Percentiles rank a stretch among this genome's conserved stretches.
phyloP scores from a whole-genome alignment of 1,284 basidiomycete species.

The Ustilago loliicola region DNA sequence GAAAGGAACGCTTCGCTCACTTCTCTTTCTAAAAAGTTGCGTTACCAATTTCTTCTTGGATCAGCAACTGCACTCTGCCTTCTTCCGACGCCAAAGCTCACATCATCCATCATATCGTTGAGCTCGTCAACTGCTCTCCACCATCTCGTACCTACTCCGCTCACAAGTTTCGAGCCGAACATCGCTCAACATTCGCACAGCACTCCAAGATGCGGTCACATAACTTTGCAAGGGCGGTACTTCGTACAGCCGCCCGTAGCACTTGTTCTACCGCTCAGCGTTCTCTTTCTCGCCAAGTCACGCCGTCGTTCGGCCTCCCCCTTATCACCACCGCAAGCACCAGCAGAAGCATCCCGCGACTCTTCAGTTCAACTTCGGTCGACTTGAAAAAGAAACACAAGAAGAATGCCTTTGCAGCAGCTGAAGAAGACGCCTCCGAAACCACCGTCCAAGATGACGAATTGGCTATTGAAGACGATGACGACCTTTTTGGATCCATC shows the following conservation, averaged over 20 bases:
- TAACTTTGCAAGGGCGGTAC: conserved; percentile 29
- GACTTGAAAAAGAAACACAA: conserved; percentile 43
- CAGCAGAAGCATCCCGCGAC: background rate
- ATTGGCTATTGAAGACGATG: conserved; percentile 31
- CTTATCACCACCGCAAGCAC: background rate
- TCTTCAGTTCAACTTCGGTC: conserved; percentile 21
- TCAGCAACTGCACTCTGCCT: background rate
- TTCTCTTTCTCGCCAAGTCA: background rate
- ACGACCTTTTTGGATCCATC: conserved; percentile 34
- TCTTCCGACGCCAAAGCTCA: conserved; percentile 11
- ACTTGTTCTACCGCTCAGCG: background rate
- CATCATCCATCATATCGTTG: too few relatives aligned
- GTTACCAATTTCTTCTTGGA: conserved; percentile 25
- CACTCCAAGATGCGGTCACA: conserved; percentile 45
- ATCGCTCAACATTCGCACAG: too few relatives aligned
- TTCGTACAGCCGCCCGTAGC: conserved; percentile 21
- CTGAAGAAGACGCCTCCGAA: conserved; percentile 33
- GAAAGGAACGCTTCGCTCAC: background rate
- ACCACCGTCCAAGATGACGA: conserved; percentile 9
- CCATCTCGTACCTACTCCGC: too few relatives aligned
- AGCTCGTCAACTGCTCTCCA: too few relatives aligned
- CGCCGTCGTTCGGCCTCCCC: background rate
- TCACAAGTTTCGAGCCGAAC: too few relatives aligned
- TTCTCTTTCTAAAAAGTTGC: conserved; percentile 5
- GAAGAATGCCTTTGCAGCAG: conserved; percentile 26